These are phyloP conservation scores for Claviceps quebecensis DNA, from an alignment of 2,329 filamentous ascomycete genomes.

Conservation along the genomic window DNA sequence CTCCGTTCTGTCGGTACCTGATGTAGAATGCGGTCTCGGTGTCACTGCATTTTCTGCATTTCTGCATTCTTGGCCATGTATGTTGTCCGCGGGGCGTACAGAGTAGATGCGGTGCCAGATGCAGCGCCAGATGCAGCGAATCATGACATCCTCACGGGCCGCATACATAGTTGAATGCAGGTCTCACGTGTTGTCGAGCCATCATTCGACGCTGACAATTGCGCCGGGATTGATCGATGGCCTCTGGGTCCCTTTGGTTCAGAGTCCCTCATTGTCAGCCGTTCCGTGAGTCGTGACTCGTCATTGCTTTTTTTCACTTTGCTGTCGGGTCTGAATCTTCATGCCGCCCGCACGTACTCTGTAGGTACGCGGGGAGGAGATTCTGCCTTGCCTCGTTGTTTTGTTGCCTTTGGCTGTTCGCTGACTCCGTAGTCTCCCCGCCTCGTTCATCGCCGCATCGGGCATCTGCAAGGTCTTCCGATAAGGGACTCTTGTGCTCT, in stretches of 20 bases:
- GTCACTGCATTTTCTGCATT: too few relatives aligned
- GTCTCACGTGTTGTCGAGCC: not conserved
- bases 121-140: not conserved
- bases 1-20: conserved; percentile 2
- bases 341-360: not conserved
- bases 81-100: too few relatives aligned
- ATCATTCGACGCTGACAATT: not conserved
- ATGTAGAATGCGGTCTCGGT: not conserved
- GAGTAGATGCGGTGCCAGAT: not conserved
- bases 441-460: not conserved
- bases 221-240: not conserved
- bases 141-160: not conserved
- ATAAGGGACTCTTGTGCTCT: not conserved
- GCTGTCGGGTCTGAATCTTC: not conserved
- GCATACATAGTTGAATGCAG: not conserved
- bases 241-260: too few relatives aligned
- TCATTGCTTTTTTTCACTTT: not conserved
- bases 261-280: too few relatives aligned
- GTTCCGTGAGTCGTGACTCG: too few relatives aligned
- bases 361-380: not conserved
- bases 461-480: not conserved
- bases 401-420: not conserved
- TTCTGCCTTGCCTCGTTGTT: not conserved
- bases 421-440: not conserved
- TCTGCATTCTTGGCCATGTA: not conserved